Evolutionary conservation across 495 filamentous ascomycete species (phyloP).

Genomic region (Evernia prunastri): DNA sequence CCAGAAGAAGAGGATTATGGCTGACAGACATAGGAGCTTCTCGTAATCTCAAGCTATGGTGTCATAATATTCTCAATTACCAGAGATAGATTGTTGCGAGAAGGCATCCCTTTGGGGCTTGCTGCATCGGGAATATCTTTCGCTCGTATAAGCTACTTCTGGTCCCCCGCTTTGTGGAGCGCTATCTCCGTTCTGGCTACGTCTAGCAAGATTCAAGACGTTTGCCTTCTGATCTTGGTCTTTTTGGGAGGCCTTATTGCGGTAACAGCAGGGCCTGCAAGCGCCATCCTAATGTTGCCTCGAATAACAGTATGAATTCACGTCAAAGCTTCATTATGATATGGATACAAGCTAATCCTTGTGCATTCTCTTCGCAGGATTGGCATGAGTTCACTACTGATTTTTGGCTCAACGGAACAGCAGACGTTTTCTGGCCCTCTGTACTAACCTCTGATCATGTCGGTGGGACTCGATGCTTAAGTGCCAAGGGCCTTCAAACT

Average conservation of each 20-base stretch:
- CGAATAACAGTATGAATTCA: slow-evolving; percentile 10
- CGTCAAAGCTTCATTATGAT: not conserved
- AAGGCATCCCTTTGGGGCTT: slow-evolving; percentile 16
- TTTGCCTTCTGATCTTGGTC: slow-evolving; percentile 1
- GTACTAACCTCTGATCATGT: slow-evolving; percentile 8
- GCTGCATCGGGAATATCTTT: slow-evolving; percentile 17
- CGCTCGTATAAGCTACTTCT: slow-evolving; percentile 12
- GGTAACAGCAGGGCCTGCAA: slow-evolving; percentile 17
- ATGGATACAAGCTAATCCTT: not conserved
- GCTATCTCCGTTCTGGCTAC: not conserved
- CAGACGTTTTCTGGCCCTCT: slow-evolving; percentile 12
- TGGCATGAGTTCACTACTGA: slow-evolving; percentile 7
- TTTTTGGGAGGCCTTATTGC: slow-evolving; percentile 9
- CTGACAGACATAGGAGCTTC: slow-evolving; percentile 11
- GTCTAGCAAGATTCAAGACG: not conserved
- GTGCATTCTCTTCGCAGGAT: not conserved
- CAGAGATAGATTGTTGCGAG: not conserved
- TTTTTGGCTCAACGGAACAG: slow-evolving; percentile 17
- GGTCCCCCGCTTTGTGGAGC: slow-evolving; percentile 16
- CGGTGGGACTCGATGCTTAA: slow-evolving; percentile 5
- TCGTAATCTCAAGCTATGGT: slow-evolving; percentile 12
- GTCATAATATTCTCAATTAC: not conserved
- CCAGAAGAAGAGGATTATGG: not conserved
- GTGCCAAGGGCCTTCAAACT: not conserved
- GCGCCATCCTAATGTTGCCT: slow-evolving; percentile 20